Conservation (phyloP, 192 early-diverging fungal species). For the Rhizophagus prolifer region DNA sequence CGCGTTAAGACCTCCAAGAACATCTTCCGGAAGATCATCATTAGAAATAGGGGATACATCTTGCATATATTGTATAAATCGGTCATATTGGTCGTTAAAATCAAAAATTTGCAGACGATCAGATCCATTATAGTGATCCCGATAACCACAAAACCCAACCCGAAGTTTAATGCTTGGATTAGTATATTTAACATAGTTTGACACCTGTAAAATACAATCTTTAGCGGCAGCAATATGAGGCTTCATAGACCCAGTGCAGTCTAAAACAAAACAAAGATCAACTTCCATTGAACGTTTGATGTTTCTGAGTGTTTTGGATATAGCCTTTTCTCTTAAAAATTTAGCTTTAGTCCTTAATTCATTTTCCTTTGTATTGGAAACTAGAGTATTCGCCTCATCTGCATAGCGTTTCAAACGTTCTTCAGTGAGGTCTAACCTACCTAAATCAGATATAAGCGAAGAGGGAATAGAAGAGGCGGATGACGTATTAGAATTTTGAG, state of each 20-base stretch:
- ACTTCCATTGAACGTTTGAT: conserved; percentile 1
- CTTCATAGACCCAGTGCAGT: conserved; percentile 13
- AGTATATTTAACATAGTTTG: not conserved
- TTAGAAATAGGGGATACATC: not conserved
- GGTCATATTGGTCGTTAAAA: not conserved
- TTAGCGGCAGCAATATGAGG: conserved; percentile 13
- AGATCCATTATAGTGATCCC: not conserved
- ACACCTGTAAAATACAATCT: conserved; percentile 17
- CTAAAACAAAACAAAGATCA: conserved; percentile 7
- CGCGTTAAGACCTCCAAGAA: conserved; percentile 29
- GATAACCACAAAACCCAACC: conserved; percentile 29
- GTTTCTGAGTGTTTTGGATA: not conserved
- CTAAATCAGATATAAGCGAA: too few species aligned
- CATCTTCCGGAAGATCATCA: not conserved
- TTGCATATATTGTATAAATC: not conserved
- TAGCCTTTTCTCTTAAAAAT: not conserved
- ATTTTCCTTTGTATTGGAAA: too few species aligned
- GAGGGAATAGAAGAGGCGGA: too few species aligned
- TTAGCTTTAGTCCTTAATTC: not conserved
- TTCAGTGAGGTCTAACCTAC: too few species aligned
- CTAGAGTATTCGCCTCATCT: too few species aligned
- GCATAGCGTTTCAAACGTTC: too few species aligned
- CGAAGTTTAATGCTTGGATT: conserved; percentile 24
- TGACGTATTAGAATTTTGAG: too few species aligned
- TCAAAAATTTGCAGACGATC: not conserved